A percentile compares a stretch with the other conserved stretches of the same genome.
phyloP scores from a whole-genome alignment of 176 grass and related monocot species.

The Elaeis guineensis region DNA sequence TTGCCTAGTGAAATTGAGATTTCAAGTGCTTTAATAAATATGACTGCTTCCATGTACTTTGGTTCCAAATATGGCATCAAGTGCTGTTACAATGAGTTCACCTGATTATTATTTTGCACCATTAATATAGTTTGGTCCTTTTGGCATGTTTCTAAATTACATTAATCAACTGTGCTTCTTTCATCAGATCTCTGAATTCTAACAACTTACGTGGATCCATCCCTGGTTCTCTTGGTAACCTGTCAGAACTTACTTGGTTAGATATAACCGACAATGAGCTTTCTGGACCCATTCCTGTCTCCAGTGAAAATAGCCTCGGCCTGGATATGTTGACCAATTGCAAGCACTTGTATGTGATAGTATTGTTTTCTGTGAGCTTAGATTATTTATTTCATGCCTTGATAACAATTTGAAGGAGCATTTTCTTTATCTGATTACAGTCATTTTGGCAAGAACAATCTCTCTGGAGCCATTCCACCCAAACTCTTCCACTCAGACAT shows the following conservation, averaged over 20 bases:
- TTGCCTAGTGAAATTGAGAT: too few species aligned
- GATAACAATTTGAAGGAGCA: background rate
- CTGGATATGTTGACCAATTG: background rate
- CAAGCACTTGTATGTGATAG: constrained; percentile 4
- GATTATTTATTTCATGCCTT: background rate
- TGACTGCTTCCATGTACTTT: too few species aligned
- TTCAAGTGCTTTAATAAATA: too few species aligned
- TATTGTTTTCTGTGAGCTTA: background rate
- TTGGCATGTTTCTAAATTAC: background rate
- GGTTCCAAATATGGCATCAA: too few species aligned
- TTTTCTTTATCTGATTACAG: background rate
- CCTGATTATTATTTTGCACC: background rate
- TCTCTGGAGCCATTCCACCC: constrained; percentile 11
- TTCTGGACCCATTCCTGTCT: constrained; percentile 11
- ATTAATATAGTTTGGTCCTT: background rate
- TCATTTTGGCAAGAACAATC: constrained; percentile 17
- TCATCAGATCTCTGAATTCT: constrained; percentile 7
- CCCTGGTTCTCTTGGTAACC: constrained; percentile 5
- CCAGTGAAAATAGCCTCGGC: background rate
- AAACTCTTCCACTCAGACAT: constrained; percentile 8
- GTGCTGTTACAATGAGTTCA: too few species aligned
- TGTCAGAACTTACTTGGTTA: background rate
- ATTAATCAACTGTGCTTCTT: background rate
- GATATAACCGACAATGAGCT: constrained; percentile 5
- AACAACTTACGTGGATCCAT: constrained; percentile 5